Percentiles rank a stretch among this genome's conserved stretches.
phyloP scores from a whole-genome alignment of 164 flowering plant species.

The Protea cynaroides region DNA sequence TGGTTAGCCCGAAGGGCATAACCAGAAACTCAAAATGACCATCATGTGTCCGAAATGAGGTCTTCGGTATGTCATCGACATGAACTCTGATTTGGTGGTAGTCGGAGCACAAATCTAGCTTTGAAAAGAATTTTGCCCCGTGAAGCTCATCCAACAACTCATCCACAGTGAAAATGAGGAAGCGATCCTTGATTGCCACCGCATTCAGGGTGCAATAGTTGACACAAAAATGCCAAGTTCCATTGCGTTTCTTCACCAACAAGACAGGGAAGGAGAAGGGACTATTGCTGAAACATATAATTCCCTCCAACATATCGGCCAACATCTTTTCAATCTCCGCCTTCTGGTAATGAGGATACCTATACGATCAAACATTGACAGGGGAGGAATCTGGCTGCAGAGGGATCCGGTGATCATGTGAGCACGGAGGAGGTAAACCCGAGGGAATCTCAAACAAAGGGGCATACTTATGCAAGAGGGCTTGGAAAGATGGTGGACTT shows the following conservation, averaged over 20 bases:
- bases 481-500: too few relatives aligned
- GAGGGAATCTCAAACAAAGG: not conserved
- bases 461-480: too few relatives aligned
- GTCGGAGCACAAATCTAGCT: not conserved
- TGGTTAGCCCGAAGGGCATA: not conserved
- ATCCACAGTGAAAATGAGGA: not conserved
- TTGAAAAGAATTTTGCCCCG: not conserved
- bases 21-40: not conserved
- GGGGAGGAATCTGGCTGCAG: not conserved
- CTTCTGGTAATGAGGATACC: conserved; percentile 7
- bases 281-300: too few relatives aligned
- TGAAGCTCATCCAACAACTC: not conserved
- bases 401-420: not conserved
- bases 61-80: not conserved
- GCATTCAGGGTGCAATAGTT: not conserved
- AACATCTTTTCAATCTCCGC: conserved; percentile 1
- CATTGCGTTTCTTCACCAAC: too few relatives aligned
- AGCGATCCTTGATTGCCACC: not conserved
- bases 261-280: too few relatives aligned
- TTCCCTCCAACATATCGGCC: too few relatives aligned
- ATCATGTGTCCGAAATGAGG: not conserved
- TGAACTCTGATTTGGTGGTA: not conserved
- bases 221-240: not conserved
- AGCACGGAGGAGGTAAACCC: not conserved
- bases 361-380: conserved; percentile 4